Conservation (phyloP, 495 filamentous ascomycete species). For the Copromyces sp. region DNA sequence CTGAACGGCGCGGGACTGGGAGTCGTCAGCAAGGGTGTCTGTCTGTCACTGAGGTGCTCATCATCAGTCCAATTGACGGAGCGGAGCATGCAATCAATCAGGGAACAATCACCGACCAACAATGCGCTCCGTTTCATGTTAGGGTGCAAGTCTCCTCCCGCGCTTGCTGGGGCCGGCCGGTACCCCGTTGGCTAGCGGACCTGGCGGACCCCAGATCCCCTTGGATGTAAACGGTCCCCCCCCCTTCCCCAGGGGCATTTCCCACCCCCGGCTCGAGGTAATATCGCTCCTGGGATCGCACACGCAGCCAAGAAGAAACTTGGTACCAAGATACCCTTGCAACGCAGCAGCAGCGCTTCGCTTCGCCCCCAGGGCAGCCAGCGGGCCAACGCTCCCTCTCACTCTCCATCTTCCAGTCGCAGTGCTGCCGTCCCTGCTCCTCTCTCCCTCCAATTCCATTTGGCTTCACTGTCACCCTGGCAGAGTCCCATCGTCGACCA, state of each 20-base stretch:
- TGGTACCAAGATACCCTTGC: background rate
- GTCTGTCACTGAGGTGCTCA: background rate
- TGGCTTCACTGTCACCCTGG: background rate
- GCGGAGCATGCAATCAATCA: background rate
- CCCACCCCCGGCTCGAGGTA: background rate
- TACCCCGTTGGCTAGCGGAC: background rate
- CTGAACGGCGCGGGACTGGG: background rate
- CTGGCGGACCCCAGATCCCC: background rate
- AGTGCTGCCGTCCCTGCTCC: background rate
- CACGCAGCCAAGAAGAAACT: background rate
- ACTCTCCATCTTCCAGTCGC: background rate
- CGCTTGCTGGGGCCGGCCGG: background rate
- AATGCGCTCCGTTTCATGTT: constrained; percentile 13
- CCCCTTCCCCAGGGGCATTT: background rate
- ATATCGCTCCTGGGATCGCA: background rate
- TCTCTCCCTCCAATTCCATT: background rate
- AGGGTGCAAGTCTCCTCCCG: constrained; percentile 1
- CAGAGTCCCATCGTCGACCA: background rate
- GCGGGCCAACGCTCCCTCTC: background rate
- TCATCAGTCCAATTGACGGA: background rate
- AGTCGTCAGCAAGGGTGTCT: background rate
- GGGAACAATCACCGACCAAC: background rate
- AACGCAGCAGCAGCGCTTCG: background rate
- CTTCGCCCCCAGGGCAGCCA: background rate
- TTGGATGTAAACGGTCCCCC: background rate